These are phyloP conservation scores for Rasamsonia emersonii DNA, from an alignment of 2,329 filamentous ascomycete genomes.

Conservation along the genomic window DNA sequence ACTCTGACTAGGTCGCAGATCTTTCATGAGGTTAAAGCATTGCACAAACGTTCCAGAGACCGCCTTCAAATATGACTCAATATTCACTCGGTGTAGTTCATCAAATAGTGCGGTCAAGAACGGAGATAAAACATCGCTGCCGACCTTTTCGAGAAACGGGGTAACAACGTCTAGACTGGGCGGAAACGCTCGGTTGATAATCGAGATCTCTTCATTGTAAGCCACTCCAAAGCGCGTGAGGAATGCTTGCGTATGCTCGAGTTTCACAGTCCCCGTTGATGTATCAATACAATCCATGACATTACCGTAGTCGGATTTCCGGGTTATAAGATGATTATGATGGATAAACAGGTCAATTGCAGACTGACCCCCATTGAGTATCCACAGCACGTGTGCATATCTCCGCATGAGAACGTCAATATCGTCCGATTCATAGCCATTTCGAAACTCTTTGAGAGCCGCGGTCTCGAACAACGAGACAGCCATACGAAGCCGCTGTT, in stretches of 20 bases:
- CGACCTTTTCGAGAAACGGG: slow-evolving; percentile 70
- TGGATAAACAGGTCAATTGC: slow-evolving; percentile 80
- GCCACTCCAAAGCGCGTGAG: slow-evolving; percentile 66
- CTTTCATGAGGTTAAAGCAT: slow-evolving; percentile 65
- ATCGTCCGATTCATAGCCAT: slow-evolving; percentile 82
- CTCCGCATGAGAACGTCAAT: slow-evolving; percentile 80
- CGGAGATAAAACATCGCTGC: slow-evolving; percentile 72
- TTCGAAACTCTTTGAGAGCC: slow-evolving; percentile 83
- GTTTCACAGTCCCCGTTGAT: slow-evolving; percentile 56
- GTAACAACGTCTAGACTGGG: slow-evolving; percentile 62
- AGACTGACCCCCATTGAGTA: slow-evolving; percentile 69
- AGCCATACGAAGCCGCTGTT: slow-evolving; percentile 65
- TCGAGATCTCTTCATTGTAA: slow-evolving; percentile 69
- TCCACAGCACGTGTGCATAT: slow-evolving; percentile 78
- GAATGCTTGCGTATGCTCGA: slow-evolving; percentile 74
- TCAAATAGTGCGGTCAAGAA: slow-evolving; percentile 82
- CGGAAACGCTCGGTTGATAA: slow-evolving; percentile 78
- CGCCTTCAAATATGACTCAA: slow-evolving; percentile 72
- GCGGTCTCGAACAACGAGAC: slow-evolving; percentile 81
- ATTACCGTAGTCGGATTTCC: slow-evolving; percentile 61
- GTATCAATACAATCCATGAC: slow-evolving; percentile 74
- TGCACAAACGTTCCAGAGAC: slow-evolving; percentile 85
- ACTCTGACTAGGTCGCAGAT: slow-evolving; percentile 56
- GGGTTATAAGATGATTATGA: slow-evolving; percentile 74
- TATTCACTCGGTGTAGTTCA: slow-evolving; percentile 68